phyloP scores from a whole-genome alignment of 192 early-diverging fungal genomes.

The Backusella sp. region DNA sequence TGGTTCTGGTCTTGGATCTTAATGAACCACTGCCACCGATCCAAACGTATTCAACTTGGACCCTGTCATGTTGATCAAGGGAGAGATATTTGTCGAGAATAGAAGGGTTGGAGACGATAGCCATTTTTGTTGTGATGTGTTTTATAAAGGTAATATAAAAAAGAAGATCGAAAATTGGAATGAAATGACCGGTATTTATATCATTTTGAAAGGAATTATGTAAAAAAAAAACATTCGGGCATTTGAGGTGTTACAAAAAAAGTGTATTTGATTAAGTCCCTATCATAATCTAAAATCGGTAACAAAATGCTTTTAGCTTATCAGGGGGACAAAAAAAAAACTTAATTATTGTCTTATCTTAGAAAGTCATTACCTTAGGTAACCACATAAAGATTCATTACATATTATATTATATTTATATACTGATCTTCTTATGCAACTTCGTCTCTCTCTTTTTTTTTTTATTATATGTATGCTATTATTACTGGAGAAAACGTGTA shows the following conservation, averaged over 20 bases:
- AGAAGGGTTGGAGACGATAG: slow-evolving; percentile 34
- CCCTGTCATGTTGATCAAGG: slow-evolving; percentile 45
- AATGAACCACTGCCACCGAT: slow-evolving; percentile 45
- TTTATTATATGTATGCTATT: not conserved
- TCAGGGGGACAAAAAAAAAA: not conserved
- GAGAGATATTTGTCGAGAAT: slow-evolving; percentile 50
- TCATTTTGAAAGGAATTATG: not conserved
- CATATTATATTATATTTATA: not conserved
- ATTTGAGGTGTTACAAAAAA: not conserved
- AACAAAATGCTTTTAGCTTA: not conserved
- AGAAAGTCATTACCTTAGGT: not conserved
- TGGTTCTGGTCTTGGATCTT: slow-evolving; percentile 50
- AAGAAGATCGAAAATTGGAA: not conserved
- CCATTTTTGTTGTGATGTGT: slow-evolving; percentile 10
- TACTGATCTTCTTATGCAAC: not conserved
- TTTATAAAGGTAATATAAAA: not conserved
- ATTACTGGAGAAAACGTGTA: not conserved
- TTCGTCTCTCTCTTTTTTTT: not conserved
- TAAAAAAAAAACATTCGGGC: not conserved
- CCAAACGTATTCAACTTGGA: slow-evolving; percentile 57
- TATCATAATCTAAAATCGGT: slow-evolving; percentile 9
- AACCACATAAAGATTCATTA: not conserved
- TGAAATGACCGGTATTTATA: slow-evolving; percentile 2
- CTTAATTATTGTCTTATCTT: not conserved
- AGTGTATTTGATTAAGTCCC: not conserved